Evolutionary conservation across 208 protist species (phyloP).

Genomic region (Phytomonas sp.): DNA sequence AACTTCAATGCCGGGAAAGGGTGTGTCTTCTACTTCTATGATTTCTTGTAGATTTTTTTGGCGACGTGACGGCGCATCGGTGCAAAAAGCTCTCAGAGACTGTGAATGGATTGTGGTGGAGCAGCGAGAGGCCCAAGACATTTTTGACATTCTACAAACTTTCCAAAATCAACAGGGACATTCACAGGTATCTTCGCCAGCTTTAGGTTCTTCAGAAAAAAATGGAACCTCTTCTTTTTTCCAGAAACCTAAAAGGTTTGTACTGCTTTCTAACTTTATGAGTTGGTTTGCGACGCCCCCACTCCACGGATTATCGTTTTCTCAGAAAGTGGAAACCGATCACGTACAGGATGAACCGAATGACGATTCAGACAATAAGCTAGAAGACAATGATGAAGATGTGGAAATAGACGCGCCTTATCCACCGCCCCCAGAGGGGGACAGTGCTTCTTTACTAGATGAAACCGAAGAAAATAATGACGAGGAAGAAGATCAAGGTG

Average conservation of each 20-base stretch:
- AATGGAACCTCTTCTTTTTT: slow-evolving; percentile 1
- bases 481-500: slow-evolving; percentile 22
- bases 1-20: neutral
- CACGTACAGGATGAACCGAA: slow-evolving; percentile 22
- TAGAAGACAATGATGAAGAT: slow-evolving; percentile 8
- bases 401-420: slow-evolving; percentile 28
- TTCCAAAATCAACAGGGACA: slow-evolving; percentile 25
- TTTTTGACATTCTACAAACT: slow-evolving; percentile 69
- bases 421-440: slow-evolving; percentile 21
- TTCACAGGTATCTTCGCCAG: neutral
- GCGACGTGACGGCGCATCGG: slow-evolving; percentile 35
- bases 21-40: neutral
- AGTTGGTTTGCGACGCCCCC: slow-evolving; percentile 85
- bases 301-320: slow-evolving; percentile 17
- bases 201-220: neutral
- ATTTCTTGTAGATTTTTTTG: slow-evolving; percentile 32
- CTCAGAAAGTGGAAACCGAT: slow-evolving; percentile 8
- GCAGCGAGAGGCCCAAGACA: slow-evolving; percentile 70
- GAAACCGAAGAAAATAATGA: slow-evolving; percentile 6
- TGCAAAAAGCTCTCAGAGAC: slow-evolving; percentile 52
- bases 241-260: slow-evolving; percentile 64
- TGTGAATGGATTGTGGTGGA: slow-evolving; percentile 80
- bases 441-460: neutral
- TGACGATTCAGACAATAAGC: slow-evolving; percentile 12
- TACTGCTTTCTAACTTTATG: slow-evolving; percentile 84